A percentile compares a stretch with the other conserved stretches of the same genome.
Evolutionary conservation across 192 early-diverging fungal species (phyloP).

Genomic region (Backusella tarrabulga): DNA sequence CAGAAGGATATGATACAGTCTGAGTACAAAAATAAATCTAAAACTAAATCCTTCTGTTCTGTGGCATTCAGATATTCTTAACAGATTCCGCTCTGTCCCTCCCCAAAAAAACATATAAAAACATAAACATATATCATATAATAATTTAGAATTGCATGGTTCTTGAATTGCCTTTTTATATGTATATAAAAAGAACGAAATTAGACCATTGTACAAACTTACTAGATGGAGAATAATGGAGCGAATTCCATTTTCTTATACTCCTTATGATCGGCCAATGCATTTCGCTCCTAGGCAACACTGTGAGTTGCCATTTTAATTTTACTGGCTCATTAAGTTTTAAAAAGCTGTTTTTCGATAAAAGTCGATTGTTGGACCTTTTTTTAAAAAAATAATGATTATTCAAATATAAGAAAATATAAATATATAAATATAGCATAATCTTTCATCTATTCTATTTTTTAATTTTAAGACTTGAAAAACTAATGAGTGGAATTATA

Average conservation of each 20-base stretch:
- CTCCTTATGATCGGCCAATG: constrained; percentile 4
- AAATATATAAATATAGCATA: neutral
- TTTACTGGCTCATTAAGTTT: neutral
- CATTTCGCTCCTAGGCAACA: neutral
- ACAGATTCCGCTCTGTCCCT: neutral
- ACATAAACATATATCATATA: neutral
- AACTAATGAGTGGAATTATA: neutral
- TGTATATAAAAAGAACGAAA: neutral
- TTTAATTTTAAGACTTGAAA: neutral
- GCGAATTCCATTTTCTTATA: neutral
- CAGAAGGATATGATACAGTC: neutral
- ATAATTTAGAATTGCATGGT: no score
- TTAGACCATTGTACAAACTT: neutral
- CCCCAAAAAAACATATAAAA: neutral
- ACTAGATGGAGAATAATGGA: neutral
- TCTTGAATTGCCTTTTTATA: neutral
- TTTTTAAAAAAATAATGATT: neutral
- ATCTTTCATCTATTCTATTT: neutral
- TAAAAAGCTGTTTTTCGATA: neutral
- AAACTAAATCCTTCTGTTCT: neutral
- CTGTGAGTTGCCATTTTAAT: neutral
- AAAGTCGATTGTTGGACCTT: neutral
- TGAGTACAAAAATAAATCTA: neutral
- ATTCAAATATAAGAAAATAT: neutral
- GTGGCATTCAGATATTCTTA: neutral